phyloP scores from a whole-genome alignment of 768 basidiomycete genomes.

The Gyrodon lividus region DNA sequence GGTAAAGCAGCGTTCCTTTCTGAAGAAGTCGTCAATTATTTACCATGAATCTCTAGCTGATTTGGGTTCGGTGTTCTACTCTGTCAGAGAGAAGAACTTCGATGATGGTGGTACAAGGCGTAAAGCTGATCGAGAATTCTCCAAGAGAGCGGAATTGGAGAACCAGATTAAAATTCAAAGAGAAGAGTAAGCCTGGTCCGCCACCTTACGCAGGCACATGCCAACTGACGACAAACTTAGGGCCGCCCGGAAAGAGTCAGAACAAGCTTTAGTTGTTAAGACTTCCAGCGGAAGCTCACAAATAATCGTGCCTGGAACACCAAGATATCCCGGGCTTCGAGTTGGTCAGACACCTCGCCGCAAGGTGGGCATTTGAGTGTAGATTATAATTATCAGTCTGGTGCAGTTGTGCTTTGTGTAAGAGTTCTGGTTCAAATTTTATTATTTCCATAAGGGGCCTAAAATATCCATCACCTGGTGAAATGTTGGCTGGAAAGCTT shows the following conservation, averaged over 20 bases:
- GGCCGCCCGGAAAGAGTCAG: slow-evolving; percentile 58
- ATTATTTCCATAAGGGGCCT: too few relatives aligned
- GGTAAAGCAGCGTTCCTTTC: slow-evolving; percentile 46
- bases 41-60: slow-evolving; percentile 57
- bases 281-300: slow-evolving; percentile 55
- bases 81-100: slow-evolving; percentile 97
- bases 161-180: slow-evolving; percentile 85
- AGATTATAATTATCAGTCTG: background rate
- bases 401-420: slow-evolving; percentile 2
- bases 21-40: slow-evolving; percentile 1
- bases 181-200: slow-evolving; percentile 49
- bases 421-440: too few relatives aligned
- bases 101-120: slow-evolving; percentile 80
- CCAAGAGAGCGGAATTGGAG: slow-evolving; percentile 87
- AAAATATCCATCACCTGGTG: background rate
- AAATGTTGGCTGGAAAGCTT: background rate
- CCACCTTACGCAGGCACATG: background rate
- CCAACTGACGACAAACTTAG: slow-evolving; percentile 35
- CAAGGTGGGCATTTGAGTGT: slow-evolving; percentile 60
- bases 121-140: slow-evolving; percentile 86
- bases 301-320: slow-evolving; percentile 80
- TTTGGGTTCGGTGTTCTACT: slow-evolving; percentile 94
- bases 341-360: slow-evolving; percentile 76
- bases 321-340: slow-evolving; percentile 66
- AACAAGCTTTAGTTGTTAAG: slow-evolving; percentile 58